A percentile compares a stretch with the other conserved stretches of the same genome.
These are phyloP conservation scores for Candida bentonensis DNA, from an alignment of 805 yeast species.

Conservation along the genomic window DNA sequence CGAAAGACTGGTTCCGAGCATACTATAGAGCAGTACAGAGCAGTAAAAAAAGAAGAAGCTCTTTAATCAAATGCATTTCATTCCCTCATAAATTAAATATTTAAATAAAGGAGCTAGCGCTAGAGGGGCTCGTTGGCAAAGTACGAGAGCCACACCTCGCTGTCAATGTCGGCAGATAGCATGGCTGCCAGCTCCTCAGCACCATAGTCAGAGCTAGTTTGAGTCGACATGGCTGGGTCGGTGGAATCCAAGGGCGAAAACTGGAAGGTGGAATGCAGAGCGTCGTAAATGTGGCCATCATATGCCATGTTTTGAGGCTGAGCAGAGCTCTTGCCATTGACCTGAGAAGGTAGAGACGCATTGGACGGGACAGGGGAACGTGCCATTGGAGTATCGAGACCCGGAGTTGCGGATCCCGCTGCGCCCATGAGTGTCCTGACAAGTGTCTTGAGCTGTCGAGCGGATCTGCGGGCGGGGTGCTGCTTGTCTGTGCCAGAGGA, in stretches of 20 bases:
- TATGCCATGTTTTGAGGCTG: background rate
- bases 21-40: slow-evolving; percentile 14
- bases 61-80: no score
- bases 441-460: slow-evolving; percentile 6
- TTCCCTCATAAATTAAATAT: background rate
- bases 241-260: background rate
- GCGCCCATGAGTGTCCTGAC: slow-evolving; percentile 5
- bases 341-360: background rate
- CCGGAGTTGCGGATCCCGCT: background rate
- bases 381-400: background rate
- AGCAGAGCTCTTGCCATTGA: background rate
- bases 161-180: background rate
- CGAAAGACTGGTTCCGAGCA: slow-evolving; percentile 17
- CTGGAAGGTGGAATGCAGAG: background rate
- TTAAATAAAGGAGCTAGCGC: background rate
- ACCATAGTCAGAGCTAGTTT: slow-evolving; percentile 1
- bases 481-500: slow-evolving; percentile 2
- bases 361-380: background rate
- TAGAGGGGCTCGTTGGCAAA: background rate
- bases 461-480: slow-evolving; percentile 9
- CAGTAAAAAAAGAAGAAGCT: slow-evolving; percentile 5
- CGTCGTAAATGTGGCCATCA: background rate
- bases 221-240: background rate
- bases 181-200: slow-evolving; percentile 1
- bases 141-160: background rate